These are phyloP conservation scores for Acacia concinna DNA, from an alignment of 331 rosid genomes.

Conservation along the genomic window DNA sequence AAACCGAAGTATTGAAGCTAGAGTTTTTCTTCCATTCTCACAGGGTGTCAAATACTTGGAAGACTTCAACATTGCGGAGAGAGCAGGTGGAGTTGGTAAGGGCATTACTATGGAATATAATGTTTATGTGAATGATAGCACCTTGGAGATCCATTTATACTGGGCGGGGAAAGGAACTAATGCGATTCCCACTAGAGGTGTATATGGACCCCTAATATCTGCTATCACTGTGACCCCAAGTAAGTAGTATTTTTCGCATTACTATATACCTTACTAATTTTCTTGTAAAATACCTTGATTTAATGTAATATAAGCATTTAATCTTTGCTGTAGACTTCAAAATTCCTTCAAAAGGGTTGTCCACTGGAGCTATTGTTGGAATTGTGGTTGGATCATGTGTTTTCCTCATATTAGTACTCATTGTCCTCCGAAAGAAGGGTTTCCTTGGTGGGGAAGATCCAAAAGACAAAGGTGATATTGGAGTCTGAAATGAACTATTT, in stretches of 20 bases:
- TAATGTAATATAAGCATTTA: neutral
- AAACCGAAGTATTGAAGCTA: neutral
- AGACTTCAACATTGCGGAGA: neutral
- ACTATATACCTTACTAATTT: neutral
- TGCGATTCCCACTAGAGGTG: neutral
- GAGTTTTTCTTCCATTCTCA: neutral
- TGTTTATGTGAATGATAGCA: neutral
- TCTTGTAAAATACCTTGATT: neutral
- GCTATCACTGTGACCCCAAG: neutral
- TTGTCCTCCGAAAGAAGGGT: neutral
- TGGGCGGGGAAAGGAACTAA: neutral
- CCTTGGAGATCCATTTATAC: neutral
- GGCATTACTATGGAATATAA: neutral
- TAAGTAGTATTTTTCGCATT: neutral
- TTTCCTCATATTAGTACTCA: neutral
- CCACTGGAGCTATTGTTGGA: neutral
- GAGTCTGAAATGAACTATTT: neutral
- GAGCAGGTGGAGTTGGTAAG: neutral
- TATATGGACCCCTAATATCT: neutral
- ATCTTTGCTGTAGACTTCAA: neutral
- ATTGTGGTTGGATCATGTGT: neutral
- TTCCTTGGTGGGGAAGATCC: neutral
- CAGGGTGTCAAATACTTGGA: neutral
- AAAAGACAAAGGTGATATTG: conserved; percentile 44
- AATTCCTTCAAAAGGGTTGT: neutral